Conservation (phyloP, 2,329 filamentous ascomycete genomes). For the Claviceps sp. region DNA sequence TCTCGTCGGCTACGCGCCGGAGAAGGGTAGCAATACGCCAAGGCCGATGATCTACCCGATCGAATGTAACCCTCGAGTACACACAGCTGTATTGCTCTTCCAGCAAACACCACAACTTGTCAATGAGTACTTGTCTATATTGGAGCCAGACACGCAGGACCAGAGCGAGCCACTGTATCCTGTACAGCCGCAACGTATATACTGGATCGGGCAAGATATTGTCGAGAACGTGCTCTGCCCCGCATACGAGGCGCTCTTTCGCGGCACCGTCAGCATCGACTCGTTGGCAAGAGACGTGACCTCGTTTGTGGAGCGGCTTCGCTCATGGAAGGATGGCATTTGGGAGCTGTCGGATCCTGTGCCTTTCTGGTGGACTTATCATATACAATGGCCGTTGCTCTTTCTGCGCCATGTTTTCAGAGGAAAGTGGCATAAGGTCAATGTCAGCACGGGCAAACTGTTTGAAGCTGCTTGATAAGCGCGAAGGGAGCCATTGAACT, state of each 20-base stretch:
- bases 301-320: slow-evolving; percentile 22
- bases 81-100: slow-evolving; percentile 55
- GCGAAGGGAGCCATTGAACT: too few species aligned
- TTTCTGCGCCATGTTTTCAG: slow-evolving; percentile 32
- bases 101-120: slow-evolving; percentile 30
- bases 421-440: slow-evolving; percentile 49
- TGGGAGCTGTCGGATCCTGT: slow-evolving; percentile 41
- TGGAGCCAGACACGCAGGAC: slow-evolving; percentile 16
- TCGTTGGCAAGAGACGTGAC: slow-evolving; percentile 6
- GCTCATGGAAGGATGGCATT: slow-evolving; percentile 40
- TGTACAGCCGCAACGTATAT: slow-evolving; percentile 22
- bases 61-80: slow-evolving; percentile 57
- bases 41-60: slow-evolving; percentile 42
- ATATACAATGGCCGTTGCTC: slow-evolving; percentile 39
- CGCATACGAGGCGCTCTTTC: slow-evolving; percentile 21
- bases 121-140: slow-evolving; percentile 37
- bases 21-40: background rate
- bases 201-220: slow-evolving; percentile 58
- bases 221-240: slow-evolving; percentile 36
- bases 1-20: background rate
- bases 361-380: slow-evolving; percentile 43
- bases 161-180: slow-evolving; percentile 11
- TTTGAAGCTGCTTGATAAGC: slow-evolving; percentile 12
- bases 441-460: slow-evolving; percentile 46
- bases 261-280: slow-evolving; percentile 7